Percentiles rank a stretch among this genome's conserved stretches.
Conservation (phyloP, 1,284 basidiomycete species). For the Microbotryum silenes-acaulis region DNA sequence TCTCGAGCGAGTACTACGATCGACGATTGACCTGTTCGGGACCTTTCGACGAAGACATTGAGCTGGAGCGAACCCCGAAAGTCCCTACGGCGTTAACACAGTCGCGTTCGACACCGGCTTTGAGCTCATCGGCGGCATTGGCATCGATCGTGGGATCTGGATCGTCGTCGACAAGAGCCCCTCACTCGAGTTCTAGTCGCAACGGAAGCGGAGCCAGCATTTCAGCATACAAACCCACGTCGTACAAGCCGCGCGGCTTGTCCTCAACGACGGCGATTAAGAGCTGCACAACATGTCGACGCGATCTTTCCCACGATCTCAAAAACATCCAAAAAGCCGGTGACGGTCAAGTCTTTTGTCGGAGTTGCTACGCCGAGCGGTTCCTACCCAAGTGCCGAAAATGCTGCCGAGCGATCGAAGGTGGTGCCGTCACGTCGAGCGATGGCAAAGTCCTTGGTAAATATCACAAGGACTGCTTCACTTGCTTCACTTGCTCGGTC, state of each 20-base stretch:
- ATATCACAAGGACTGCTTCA: constrained; percentile 34
- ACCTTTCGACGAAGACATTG: neutral
- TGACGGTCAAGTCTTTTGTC: constrained; percentile 31
- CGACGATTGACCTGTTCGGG: constrained; percentile 1
- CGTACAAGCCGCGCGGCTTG: neutral
- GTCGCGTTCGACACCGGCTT: constrained; percentile 12
- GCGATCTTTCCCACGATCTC: neutral
- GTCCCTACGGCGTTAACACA: neutral
- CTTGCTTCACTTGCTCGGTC: constrained; percentile 34
- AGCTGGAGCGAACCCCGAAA: neutral
- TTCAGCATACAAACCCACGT: neutral
- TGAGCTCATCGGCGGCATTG: neutral
- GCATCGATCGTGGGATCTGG: neutral
- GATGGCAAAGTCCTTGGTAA: constrained; percentile 39
- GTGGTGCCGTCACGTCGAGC: constrained; percentile 33
- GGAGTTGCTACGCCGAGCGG: constrained; percentile 34
- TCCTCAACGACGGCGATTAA: neutral
- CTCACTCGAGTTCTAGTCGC: neutral
- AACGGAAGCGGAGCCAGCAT: neutral
- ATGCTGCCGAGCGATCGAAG: constrained; percentile 34
- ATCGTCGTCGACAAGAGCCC: neutral
- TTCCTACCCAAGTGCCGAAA: constrained; percentile 38
- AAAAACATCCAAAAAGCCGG: constrained; percentile 3
- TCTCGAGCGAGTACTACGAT: neutral
- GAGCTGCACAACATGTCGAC: constrained; percentile 14